A percentile compares a stretch with the other conserved stretches of the same genome.
These are phyloP conservation scores for Metschnikowia peoriensis DNA, from an alignment of 805 yeast species.

Conservation along the genomic window DNA sequence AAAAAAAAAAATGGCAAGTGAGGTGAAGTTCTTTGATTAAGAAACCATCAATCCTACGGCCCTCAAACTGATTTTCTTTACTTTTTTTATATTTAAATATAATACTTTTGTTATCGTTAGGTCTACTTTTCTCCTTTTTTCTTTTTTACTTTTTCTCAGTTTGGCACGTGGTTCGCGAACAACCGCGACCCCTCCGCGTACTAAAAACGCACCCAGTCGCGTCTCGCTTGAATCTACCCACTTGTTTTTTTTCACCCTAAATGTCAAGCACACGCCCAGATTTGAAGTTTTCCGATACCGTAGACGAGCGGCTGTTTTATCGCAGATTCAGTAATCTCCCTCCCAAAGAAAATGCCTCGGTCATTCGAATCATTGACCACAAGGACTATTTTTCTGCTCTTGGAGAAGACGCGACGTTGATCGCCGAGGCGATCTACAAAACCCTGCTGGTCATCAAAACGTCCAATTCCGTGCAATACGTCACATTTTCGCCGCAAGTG, in stretches of 20 bases:
- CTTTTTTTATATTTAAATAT: no score
- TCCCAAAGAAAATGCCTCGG: constrained; percentile 41
- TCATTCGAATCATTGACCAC: constrained; percentile 72
- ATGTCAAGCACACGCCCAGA: constrained; percentile 48
- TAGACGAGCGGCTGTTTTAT: constrained; percentile 44
- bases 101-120: no score
- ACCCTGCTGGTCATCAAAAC: constrained; percentile 78
- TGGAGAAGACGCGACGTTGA: constrained; percentile 71
- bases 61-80: no score
- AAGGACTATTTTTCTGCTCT: constrained; percentile 78
- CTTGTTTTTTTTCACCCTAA: background rate
- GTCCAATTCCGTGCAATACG: constrained; percentile 52
- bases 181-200: constrained; percentile 1
- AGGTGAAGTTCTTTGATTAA: no score
- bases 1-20: no score
- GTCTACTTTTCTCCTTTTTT: background rate
- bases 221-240: constrained; percentile 1
- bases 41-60: no score
- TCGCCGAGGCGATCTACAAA: constrained; percentile 82
- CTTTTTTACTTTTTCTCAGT: background rate
- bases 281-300: constrained; percentile 39
- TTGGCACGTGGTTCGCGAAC: background rate
- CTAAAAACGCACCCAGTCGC: constrained; percentile 6
- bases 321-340: constrained; percentile 49
- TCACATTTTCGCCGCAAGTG: constrained; percentile 76